These are phyloP conservation scores for Oryza glaberrima DNA, from an alignment of 176 grass and related monocot genomes.

Conservation along the genomic window DNA sequence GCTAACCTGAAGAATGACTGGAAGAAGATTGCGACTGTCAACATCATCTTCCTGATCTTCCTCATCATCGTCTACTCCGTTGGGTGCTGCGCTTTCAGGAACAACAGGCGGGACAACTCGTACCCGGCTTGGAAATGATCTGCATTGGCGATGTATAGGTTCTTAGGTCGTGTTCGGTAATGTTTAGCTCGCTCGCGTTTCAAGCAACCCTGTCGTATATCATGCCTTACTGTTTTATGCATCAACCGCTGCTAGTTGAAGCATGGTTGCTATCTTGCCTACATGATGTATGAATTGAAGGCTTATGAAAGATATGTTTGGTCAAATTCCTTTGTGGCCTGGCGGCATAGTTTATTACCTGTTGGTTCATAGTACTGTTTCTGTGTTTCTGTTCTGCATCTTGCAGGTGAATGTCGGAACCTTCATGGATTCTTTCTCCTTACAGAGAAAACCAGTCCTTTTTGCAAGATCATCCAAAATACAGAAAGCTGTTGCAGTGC, in stretches of 20 bases:
- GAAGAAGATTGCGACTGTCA: conserved; percentile 86
- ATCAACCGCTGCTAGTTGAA: not conserved
- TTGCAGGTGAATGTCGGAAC: not conserved
- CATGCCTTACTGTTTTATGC: not conserved
- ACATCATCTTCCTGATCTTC: conserved; percentile 87
- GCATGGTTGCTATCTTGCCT: conserved; percentile 10
- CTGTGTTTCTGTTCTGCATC: not conserved
- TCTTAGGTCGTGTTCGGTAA: not conserved
- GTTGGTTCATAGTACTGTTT: not conserved
- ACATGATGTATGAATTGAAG: not conserved
- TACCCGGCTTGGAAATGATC: conserved; percentile 58
- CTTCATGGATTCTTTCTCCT: not conserved
- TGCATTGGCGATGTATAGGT: not conserved
- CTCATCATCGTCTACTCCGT: conserved; percentile 85
- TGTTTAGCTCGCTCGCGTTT: not conserved
- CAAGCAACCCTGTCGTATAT: not conserved
- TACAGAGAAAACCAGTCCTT: not conserved
- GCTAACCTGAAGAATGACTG: conserved; percentile 90
- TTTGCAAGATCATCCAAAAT: not conserved
- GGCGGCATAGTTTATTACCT: not conserved
- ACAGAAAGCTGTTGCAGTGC: not conserved
- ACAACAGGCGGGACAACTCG: conserved; percentile 76
- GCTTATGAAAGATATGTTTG: conserved; percentile 31
- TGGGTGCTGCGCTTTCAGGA: conserved; percentile 89
- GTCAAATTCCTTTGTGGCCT: not conserved